Conservation (phyloP, 176 grass and related monocot species). For the Luzula sylvatica region DNA sequence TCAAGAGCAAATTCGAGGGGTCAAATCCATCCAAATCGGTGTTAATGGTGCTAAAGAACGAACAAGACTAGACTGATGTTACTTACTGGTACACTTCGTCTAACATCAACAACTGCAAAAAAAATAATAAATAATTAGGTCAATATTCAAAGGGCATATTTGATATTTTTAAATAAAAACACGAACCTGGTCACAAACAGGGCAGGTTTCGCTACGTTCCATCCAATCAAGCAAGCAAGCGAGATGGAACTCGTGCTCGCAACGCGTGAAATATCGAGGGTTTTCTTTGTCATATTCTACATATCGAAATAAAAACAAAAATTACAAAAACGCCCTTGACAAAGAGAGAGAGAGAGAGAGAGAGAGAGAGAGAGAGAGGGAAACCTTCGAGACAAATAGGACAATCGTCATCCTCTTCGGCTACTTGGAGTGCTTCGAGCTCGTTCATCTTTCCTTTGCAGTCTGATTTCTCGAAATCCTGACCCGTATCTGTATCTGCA, state of each 20-base stretch:
- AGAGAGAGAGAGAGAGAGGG: no score
- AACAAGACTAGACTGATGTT: no score
- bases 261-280: slow-evolving; percentile 64
- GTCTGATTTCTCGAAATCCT: slow-evolving; percentile 40
- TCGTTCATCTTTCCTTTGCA: slow-evolving; percentile 48
- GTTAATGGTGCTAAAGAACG: no score
- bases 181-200: slow-evolving; percentile 79
- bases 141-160: background rate
- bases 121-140: background rate
- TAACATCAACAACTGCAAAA: slow-evolving; percentile 54
- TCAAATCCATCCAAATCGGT: no score
- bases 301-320: slow-evolving; percentile 20
- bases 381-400: slow-evolving; percentile 97
- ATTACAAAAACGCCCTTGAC: background rate
- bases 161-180: background rate
- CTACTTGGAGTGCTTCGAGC: slow-evolving; percentile 39
- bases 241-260: slow-evolving; percentile 86
- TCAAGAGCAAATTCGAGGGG: no score
- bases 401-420: slow-evolving; percentile 88
- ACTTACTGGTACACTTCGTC: slow-evolving; percentile 49
- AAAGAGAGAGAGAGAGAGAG: no score
- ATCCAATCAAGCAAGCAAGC: slow-evolving; percentile 93
- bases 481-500: slow-evolving; percentile 20
- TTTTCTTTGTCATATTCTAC: slow-evolving; percentile 77
- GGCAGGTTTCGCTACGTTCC: slow-evolving; percentile 78